phyloP scores from a whole-genome alignment of 2,329 filamentous ascomycete genomes.

The Aspergillus felis region DNA sequence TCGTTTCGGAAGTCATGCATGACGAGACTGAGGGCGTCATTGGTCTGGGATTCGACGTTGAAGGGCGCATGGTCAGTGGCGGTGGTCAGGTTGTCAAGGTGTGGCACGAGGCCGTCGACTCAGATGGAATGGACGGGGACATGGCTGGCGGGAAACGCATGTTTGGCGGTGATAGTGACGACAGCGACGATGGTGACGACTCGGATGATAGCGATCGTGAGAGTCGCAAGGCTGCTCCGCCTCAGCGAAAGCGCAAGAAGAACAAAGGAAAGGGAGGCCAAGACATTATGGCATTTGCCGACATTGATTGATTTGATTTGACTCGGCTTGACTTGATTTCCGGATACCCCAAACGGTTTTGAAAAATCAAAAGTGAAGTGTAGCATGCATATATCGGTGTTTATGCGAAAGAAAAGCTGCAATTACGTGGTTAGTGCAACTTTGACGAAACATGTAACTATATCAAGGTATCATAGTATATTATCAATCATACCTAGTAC shows the following conservation, averaged over 20 bases:
- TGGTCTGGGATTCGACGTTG: constrained; percentile 76
- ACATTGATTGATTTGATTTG: constrained; percentile 33
- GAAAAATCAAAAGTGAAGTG: not conserved
- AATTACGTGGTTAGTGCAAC: not conserved
- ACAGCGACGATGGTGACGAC: constrained; percentile 31
- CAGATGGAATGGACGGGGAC: constrained; percentile 46
- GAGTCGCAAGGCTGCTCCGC: constrained; percentile 33
- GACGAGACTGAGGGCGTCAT: constrained; percentile 86
- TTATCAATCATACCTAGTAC: not conserved
- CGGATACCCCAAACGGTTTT: constrained; percentile 11
- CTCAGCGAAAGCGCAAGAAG: constrained; percentile 47
- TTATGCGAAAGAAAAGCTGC: not conserved
- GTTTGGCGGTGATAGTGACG: constrained; percentile 43
- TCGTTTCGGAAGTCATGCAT: constrained; percentile 66
- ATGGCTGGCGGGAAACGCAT: constrained; percentile 31
- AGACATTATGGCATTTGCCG: constrained; percentile 42
- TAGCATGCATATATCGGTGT: constrained; percentile 10
- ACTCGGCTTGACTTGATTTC: not conserved
- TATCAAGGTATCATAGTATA: not conserved
- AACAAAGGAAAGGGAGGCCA: constrained; percentile 41
- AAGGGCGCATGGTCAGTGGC: constrained; percentile 82
- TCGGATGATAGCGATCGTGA: constrained; percentile 50
- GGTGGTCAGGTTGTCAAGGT: constrained; percentile 84
- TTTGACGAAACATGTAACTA: not conserved
- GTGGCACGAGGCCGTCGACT: constrained; percentile 69